Conservation (phyloP, 768 basidiomycete species). For the Mycena filopes region DNA sequence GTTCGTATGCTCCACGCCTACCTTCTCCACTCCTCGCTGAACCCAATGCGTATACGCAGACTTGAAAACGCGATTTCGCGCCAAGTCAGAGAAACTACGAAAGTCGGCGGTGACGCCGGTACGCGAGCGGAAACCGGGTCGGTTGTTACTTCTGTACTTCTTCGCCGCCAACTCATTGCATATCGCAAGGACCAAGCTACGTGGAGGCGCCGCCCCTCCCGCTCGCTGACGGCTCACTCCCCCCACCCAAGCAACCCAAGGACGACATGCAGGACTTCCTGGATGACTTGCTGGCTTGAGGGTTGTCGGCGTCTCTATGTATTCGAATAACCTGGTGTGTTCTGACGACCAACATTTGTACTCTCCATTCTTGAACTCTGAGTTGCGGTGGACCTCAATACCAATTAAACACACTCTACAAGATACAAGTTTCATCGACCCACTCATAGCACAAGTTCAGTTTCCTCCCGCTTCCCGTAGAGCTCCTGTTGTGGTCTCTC, state of each 20-base stretch:
- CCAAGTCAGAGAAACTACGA: conserved; percentile 8
- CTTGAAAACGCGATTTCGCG: conserved; percentile 10
- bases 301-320: too few species aligned
- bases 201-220: conserved; percentile 68
- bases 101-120: not conserved
- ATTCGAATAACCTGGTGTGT: too few species aligned
- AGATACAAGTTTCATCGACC: too few species aligned
- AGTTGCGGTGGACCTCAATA: too few species aligned
- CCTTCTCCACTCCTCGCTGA: not conserved
- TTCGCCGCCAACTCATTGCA: not conserved
- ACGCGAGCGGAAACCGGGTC: not conserved
- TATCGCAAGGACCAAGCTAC: not conserved
- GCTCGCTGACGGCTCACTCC: conserved; percentile 39
- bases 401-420: too few species aligned
- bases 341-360: too few species aligned
- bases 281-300: conserved; percentile 68
- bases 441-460: too few species aligned
- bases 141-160: not conserved
- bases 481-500: too few species aligned
- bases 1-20: not conserved
- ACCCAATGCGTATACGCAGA: not conserved
- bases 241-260: conserved; percentile 54
- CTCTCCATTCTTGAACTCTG: too few species aligned
- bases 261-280: conserved; percentile 77
- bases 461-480: too few species aligned